Conservation (phyloP, 176 grass and related monocot species). For the Echinochloa phyllopogon region DNA sequence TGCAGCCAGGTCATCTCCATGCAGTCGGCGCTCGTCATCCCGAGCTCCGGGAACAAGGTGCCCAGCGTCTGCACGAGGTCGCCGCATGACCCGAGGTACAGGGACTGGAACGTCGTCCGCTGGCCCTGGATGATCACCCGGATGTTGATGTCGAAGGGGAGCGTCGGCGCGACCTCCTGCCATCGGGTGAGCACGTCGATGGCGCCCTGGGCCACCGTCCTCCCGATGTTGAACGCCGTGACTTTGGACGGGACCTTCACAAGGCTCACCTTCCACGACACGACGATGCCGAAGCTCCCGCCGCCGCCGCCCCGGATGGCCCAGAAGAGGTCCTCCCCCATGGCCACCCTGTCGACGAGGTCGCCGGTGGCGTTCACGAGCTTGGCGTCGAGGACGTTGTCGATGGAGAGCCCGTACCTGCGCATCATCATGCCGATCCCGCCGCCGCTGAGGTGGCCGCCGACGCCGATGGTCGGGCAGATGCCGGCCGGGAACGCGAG, state of each 20-base stretch:
- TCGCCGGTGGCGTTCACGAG: conserved; percentile 49
- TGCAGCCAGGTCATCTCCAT: conserved; percentile 54
- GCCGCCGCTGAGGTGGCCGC: conserved; percentile 70
- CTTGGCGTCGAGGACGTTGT: conserved; percentile 69
- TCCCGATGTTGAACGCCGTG: conserved; percentile 38
- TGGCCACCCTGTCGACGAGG: conserved; percentile 52
- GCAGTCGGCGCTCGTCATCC: conserved; percentile 46
- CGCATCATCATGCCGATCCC: conserved; percentile 58
- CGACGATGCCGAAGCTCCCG: conserved; percentile 55
- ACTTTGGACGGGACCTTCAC: conserved; percentile 40
- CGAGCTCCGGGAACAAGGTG: conserved; percentile 43
- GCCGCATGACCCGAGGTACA: conserved; percentile 49
- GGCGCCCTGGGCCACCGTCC: conserved; percentile 42
- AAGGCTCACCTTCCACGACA: conserved; percentile 56
- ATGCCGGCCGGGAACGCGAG: conserved; percentile 57
- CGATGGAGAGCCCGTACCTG: conserved; percentile 56
- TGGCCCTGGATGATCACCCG: conserved; percentile 31
- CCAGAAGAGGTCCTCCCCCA: conserved; percentile 66
- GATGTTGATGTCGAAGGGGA: conserved; percentile 39
- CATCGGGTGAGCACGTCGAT: conserved; percentile 41
- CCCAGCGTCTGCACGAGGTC: background rate
- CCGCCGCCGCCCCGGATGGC: conserved; percentile 60
- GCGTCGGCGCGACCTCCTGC: conserved; percentile 46
- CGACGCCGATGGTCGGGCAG: conserved; percentile 64
- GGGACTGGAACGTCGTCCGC: conserved; percentile 29